Base-by-base conservation (phyloP, 2,329 filamentous ascomycete genomes). In the Geosmithia putterillii region DNA sequence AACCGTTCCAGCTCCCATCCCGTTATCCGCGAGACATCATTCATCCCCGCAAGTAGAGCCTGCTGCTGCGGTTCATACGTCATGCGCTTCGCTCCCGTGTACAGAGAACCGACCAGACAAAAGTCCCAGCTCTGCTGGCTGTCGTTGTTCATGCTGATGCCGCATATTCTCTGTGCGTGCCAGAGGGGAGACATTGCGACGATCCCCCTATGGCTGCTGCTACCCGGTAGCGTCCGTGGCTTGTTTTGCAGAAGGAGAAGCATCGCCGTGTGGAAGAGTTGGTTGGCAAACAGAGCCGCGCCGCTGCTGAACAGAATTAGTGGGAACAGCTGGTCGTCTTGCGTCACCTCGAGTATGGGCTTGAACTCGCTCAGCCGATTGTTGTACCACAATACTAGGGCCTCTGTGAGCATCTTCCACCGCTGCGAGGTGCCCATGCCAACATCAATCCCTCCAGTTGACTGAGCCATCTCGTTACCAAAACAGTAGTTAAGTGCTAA, bases 251-350 rank as follows among this genome's bases (percentile, higher is more conserved):
- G 61, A 44, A 77, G 55, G 0, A 75, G 52, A 7, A 75, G 52
- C 59, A 72, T 71, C 2, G 71, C 70, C 1, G 72, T 72, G 48
- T 77, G 74, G 50, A 74, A 76, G 3, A 76, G 57, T 49, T 76
- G 72, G 46, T 75, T 77, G 3, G 69, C 72, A 0, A 74, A 52
- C 17, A 74, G 53, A 0, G 65, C 56, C 12, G 60, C 59, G 19
- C 54, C 59, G 48, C 54, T 64, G 42, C 59, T 63, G 45, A 63
- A 64, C 17, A 64, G 54, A n/a, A 65, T 42, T 1, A 55, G 46
- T 2, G 61, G 62, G 41, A 64, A 63, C 0, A 59, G 50, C 18
- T 52, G 50, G 2, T 56, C 53, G 37, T 51, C 49, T 12, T 54
- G 50, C 6, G 60, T 57, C 19, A 57, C 48, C 40, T 63, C 60